A percentile compares a stretch with the other conserved stretches of the same genome.
phyloP scores from a whole-genome alignment of 2,329 filamentous ascomycete genomes.

The Paraconiothyrium brasiliense region DNA sequence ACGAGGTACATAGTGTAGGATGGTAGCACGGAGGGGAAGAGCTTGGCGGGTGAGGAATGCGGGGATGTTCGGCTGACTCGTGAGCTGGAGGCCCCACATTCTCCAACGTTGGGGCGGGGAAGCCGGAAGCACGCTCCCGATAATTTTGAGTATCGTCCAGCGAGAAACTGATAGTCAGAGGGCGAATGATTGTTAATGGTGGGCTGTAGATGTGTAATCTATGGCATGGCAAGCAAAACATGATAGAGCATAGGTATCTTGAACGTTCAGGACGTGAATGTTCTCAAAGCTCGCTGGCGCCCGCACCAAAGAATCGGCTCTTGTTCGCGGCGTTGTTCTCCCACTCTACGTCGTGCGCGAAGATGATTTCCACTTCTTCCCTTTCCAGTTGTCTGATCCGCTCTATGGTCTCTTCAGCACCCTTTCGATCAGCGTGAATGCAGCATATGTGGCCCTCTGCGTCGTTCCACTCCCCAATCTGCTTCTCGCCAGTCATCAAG shows the following conservation, averaged over 20 bases:
- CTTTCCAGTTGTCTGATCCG: conserved; percentile 52
- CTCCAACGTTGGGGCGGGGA: conserved; percentile 20
- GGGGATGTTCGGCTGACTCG: conserved; percentile 16
- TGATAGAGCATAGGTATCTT: not conserved
- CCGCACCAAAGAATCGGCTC: conserved; percentile 38
- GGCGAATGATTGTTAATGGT: too few species aligned
- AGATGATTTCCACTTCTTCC: conserved; percentile 60
- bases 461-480: conserved; percentile 62
- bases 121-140: not conserved
- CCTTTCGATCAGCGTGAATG: conserved; percentile 61
- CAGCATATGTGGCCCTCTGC: conserved; percentile 57
- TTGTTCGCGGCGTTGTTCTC: conserved; percentile 49
- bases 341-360: conserved; percentile 64
- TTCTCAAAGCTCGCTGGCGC: not conserved
- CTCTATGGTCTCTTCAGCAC: conserved; percentile 57
- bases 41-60: conserved; percentile 1
- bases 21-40: conserved; percentile 7
- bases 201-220: too few species aligned
- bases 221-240: not conserved
- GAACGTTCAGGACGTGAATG: not conserved
- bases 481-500: conserved; percentile 62
- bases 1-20: conserved; percentile 13
- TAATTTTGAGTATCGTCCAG: not conserved
- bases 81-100: conserved; percentile 26
- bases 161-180: not conserved